Evolutionary conservation across 768 basidiomycete genomes (phyloP), one percentile per base, ranked within the genome.

Genomic region (Lactifluus pinguis): DNA sequence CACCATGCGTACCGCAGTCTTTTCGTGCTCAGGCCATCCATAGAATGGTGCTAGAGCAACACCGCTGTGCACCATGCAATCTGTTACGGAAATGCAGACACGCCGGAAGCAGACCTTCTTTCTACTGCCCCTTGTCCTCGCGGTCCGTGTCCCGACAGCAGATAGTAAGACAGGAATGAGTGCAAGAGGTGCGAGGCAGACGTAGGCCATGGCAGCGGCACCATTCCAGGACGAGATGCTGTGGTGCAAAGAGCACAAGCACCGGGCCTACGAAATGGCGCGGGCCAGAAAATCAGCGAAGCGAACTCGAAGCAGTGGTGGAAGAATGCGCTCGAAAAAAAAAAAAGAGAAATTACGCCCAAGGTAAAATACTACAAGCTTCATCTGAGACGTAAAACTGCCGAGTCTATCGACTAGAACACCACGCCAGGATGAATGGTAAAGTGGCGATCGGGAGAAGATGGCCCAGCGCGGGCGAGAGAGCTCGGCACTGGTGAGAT

Each of bases 401-500:
- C 77, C 75, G 44, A 80, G 50, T 78, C 77, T 63, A 92, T 83
- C 49, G 83, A 83, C 0, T 89, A 89, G 39, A 76, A 75, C 49
- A 79, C 83, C 17, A 91, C 77, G 4, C 87, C 89, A 1, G 92
- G 92, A 53, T 89, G 81, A 13, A 81, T 77, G 53, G 82, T 69
- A 60, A 88, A 74, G 69, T 92, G 88, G 48, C 84, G 77, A 19
- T 80, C 70, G 11, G 59, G 61, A 19, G 21, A 59, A 54, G 50
- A 57, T 41, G 48, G 53, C 13, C 69, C 65, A 53, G 82, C 76
- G 5, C 71, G 69, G n/a, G 36, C 69, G 74, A 59, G 87, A 83
- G 50, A 93, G 76, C 48, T 76, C 72, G 2, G 80, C 72, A 1
- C 78, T 76, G 45, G 91, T 74, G 50, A 92, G 69, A n/a, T n/a